Evolutionary conservation across 1,139 yeast genomes (phyloP).

Genomic region (Saccharomyces hybrid): DNA sequence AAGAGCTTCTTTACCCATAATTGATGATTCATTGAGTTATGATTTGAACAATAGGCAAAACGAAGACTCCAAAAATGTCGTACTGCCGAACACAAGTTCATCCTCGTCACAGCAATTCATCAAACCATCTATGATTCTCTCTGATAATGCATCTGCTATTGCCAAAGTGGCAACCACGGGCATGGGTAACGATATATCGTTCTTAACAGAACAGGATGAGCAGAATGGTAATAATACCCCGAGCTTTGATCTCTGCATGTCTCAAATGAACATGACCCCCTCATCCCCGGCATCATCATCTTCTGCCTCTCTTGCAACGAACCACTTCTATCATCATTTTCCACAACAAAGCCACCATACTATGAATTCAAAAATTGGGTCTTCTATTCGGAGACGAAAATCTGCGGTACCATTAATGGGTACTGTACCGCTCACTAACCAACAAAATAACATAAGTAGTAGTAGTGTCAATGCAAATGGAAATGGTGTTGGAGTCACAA

Average conservation of each 20-base stretch:
- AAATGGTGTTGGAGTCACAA: neutral
- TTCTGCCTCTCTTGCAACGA: neutral
- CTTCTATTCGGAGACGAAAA: neutral
- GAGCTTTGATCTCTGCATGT: slow-evolving; percentile 54
- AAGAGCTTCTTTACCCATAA: slow-evolving; percentile 21
- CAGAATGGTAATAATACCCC: neutral
- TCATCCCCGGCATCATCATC: neutral
- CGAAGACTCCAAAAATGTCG: slow-evolving; percentile 3
- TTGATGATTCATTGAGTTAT: slow-evolving; percentile 17
- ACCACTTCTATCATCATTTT: neutral
- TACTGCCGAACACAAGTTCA: neutral
- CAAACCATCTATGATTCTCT: slow-evolving; percentile 15
- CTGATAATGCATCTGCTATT: slow-evolving; percentile 10
- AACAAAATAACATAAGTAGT: neutral
- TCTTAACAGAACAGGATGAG: neutral
- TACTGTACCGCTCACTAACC: neutral
- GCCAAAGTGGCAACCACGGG: slow-evolving; percentile 18
- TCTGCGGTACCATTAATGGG: neutral
- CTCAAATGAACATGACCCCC: slow-evolving; percentile 42
- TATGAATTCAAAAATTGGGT: neutral
- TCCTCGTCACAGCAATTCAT: slow-evolving; percentile 8
- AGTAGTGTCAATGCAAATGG: neutral
- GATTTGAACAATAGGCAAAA: slow-evolving; percentile 20
- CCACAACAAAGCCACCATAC: neutral
- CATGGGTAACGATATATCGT: slow-evolving; percentile 59